A percentile compares a stretch with the other conserved stretches of the same genome.
Conservation (phyloP, 306 rosid species). For the Luffa acutangula region DNA sequence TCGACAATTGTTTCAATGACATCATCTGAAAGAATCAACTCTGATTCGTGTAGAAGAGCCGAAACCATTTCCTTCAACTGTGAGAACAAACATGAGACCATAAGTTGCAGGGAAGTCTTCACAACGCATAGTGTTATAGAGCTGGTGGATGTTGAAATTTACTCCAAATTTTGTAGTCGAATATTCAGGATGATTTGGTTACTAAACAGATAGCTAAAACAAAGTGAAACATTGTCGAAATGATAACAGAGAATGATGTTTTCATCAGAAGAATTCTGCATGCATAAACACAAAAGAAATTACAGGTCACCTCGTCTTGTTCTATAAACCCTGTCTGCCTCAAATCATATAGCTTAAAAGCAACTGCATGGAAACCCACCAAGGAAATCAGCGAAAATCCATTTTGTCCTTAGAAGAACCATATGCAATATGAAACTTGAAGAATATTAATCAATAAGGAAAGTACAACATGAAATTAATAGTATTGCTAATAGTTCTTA, state of each 20-base stretch:
- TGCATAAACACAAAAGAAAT: background rate
- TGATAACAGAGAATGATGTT: background rate
- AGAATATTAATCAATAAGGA: background rate
- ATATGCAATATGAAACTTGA: no score
- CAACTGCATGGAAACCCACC: constrained; percentile 36
- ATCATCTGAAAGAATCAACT: constrained; percentile 66
- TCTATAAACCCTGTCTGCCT: constrained; percentile 75
- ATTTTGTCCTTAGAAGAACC: no score
- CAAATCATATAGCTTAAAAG: constrained; percentile 73
- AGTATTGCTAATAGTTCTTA: background rate
- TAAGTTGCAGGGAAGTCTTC: background rate
- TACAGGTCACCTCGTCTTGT: constrained; percentile 51
- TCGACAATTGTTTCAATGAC: constrained; percentile 60
- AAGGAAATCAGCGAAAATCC: no score
- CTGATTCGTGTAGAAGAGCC: constrained; percentile 80
- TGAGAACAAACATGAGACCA: background rate
- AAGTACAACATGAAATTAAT: background rate
- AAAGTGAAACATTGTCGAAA: background rate
- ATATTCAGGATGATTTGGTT: background rate
- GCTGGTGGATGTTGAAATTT: background rate
- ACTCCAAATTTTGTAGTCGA: background rate
- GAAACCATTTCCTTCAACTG: constrained; percentile 84
- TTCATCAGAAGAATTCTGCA: background rate
- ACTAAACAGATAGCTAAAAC: background rate
- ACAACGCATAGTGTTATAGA: background rate